Conservation (phyloP, 352 stramenopile species). For the Hyaloperonospora arabidopsidis region DNA sequence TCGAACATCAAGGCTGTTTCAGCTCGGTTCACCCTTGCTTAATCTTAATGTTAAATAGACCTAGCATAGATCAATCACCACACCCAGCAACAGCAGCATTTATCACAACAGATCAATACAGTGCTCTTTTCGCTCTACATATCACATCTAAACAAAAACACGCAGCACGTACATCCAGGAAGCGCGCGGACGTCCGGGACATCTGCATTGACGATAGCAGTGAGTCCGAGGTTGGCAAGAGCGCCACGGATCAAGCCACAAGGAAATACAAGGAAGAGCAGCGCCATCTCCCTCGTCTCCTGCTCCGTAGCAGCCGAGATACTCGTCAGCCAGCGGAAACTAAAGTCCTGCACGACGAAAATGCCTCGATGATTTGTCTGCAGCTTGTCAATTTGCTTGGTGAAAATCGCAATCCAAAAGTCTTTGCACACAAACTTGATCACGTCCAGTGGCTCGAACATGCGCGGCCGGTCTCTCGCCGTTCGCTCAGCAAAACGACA, state of each 20-base stretch:
- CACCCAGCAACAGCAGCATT: background rate
- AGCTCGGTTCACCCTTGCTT: constrained; percentile 49
- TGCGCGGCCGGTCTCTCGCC: constrained; percentile 65
- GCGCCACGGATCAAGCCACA: constrained; percentile 92
- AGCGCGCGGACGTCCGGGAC: constrained; percentile 86
- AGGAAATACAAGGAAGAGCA: constrained; percentile 92
- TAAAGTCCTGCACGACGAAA: constrained; percentile 95
- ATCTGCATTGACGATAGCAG: constrained; percentile 92
- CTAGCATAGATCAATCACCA: constrained; percentile 23
- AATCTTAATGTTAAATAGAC: constrained; percentile 90
- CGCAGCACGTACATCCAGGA: constrained; percentile 73
- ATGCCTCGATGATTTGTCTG: constrained; percentile 94
- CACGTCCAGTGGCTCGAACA: constrained; percentile 88
- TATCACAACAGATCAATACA: background rate
- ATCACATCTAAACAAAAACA: too few species aligned
- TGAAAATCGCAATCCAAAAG: constrained; percentile 95
- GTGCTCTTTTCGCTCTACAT: too few species aligned
- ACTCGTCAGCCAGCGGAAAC: constrained; percentile 86
- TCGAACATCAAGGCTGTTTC: constrained; percentile 1
- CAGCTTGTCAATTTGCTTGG: constrained; percentile 97
- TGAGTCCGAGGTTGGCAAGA: constrained; percentile 92
- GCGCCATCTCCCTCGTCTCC: constrained; percentile 85
- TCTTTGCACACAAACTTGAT: constrained; percentile 99
- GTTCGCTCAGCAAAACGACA: constrained; percentile 75
- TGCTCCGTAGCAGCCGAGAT: constrained; percentile 75